phyloP scores from a whole-genome alignment of 768 basidiomycete genomes.

The Mycena vulgaris region DNA sequence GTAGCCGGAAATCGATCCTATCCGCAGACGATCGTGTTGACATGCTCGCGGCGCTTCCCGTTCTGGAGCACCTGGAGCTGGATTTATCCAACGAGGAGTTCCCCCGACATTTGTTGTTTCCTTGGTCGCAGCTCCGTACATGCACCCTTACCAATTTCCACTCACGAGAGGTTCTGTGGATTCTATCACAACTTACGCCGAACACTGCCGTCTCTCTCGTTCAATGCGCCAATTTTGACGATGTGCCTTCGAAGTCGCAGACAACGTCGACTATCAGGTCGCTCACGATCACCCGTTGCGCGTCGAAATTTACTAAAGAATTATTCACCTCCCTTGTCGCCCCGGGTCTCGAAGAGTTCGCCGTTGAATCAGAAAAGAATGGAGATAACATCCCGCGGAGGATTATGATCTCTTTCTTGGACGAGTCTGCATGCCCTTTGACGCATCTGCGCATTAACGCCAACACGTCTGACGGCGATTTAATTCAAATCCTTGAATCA shows the following conservation, averaged over 20 bases:
- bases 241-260: not conserved
- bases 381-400: not conserved
- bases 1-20: not conserved
- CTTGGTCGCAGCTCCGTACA: constrained; percentile 10
- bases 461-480: not conserved
- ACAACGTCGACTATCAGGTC: not conserved
- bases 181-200: not conserved
- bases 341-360: not conserved
- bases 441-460: not conserved
- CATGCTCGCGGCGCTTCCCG: not conserved
- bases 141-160: not conserved
- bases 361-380: not conserved
- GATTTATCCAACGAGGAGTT: not conserved
- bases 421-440: not conserved
- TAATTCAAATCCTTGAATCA: not conserved
- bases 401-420: not conserved
- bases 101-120: not conserved
- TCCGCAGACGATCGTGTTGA: not conserved
- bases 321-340: not conserved
- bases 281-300: not conserved
- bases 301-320: not conserved
- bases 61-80: constrained; percentile 3
- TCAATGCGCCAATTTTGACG: no score
- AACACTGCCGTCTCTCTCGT: not conserved
- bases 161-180: not conserved